Base-by-base conservation (phyloP, 139 green algal genomes). In the Coccomyxa sp. region DNA sequence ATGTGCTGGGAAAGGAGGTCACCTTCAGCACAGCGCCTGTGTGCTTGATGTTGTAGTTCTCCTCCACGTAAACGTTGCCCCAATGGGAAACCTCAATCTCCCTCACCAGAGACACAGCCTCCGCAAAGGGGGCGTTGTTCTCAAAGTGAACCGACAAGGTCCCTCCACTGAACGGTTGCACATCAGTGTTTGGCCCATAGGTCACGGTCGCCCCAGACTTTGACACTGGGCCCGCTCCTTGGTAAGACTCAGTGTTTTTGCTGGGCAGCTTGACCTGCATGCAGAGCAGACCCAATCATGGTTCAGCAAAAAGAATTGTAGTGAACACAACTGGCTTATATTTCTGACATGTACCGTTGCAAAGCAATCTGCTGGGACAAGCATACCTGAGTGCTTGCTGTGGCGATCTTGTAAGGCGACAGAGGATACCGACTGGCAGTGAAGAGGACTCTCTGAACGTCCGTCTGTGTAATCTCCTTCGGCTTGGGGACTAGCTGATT, bases 41-140 rank as follows among this genome's bases (percentile, higher is more conserved):
- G 79, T 97, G 90, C 80, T 87, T 86, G 74, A 98, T 82, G 58
- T 91, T 85, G 85, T 98, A 98, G 38, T 82, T 81, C 89, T 98
- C 95, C 86, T 96, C 94, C 79, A 98, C 91, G 66, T 97, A 95
- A 63, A 98, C 92, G 84, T 95, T 97, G 78, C 95, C 95, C 95
- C 95, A 98, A 82, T 95, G 92, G 31, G 93, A 97, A n/a, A 98
- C 81, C 86, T 97, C 89, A 16, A 98, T 92, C 88, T 98, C 95
- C 17, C 92, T 88, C 45, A 91, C 90, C 67, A 95, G 79, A 1
- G 83, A 85, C 21, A 79, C 81, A 0, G 87, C 87, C 87, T 93
- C 81, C 21, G 86, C 88, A 84, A 98, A 97, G 3, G 89, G 91
- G 75, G 81, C 82, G 84, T 91, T 91, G 87, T 98, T 95, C 82